A percentile compares a stretch with the other conserved stretches of the same genome.
Conservation (phyloP, 345 rosid genomes). For the Lagerstroemia speciosa region DNA sequence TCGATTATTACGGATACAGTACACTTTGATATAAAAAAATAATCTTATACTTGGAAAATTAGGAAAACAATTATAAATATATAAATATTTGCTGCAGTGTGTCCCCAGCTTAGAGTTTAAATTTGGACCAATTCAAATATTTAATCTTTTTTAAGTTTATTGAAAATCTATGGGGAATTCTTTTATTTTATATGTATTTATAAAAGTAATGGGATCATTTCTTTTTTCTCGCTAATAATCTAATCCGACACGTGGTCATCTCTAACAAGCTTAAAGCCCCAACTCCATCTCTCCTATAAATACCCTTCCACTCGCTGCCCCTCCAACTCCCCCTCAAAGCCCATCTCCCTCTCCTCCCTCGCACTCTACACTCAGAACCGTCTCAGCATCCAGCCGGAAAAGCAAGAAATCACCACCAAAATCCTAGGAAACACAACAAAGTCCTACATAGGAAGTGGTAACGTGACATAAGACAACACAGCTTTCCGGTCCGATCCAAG, state of each 20-base stretch:
- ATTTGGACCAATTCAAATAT: too few relatives aligned
- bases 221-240: neutral
- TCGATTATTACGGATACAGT: too few relatives aligned
- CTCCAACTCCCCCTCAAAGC: conserved; percentile 1
- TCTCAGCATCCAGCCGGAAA: too few relatives aligned
- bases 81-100: too few relatives aligned
- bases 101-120: too few relatives aligned
- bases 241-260: neutral
- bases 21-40: too few relatives aligned
- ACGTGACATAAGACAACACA: neutral
- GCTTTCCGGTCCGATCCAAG: neutral
- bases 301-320: neutral
- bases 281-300: conserved; percentile 24
- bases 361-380: neutral
- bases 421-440: neutral
- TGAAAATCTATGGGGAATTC: too few relatives aligned
- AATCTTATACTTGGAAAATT: too few relatives aligned
- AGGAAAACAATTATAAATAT: too few relatives aligned
- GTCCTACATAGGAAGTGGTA: neutral
- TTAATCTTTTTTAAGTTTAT: too few relatives aligned
- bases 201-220: too few relatives aligned
- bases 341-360: neutral
- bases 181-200: too few relatives aligned
- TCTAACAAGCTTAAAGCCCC: neutral
- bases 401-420: neutral